phyloP scores from a whole-genome alignment of 768 basidiomycete genomes.

The Mycena olivaceomarginata region DNA sequence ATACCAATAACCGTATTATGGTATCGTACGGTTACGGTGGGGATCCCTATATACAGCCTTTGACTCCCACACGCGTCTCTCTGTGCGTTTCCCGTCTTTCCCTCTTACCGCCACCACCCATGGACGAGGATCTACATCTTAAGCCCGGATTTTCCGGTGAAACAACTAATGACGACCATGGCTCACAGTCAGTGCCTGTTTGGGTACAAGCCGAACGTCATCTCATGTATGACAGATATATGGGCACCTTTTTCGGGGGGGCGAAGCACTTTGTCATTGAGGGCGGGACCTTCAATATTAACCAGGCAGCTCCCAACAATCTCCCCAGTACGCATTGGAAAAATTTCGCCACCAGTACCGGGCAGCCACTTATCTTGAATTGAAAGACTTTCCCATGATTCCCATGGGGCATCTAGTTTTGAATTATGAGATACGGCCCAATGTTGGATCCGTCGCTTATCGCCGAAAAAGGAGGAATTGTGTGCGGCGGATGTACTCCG shows the following conservation, averaged over 20 bases:
- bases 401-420: not conserved
- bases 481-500: not conserved
- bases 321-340: not conserved
- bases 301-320: not conserved
- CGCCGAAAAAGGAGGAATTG: not conserved
- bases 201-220: too few species aligned
- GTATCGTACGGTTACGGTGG: too few species aligned
- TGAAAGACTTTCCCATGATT: not conserved
- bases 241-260: not conserved
- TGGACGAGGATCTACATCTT: too few species aligned
- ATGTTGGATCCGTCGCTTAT: not conserved
- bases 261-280: not conserved
- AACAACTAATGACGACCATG: too few species aligned
- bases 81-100: too few species aligned
- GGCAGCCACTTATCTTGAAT: not conserved
- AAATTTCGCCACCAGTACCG: not conserved
- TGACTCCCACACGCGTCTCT: too few species aligned
- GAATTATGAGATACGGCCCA: not conserved
- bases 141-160: too few species aligned
- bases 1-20: too few species aligned
- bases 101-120: too few species aligned
- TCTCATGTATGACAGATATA: not conserved
- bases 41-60: too few species aligned
- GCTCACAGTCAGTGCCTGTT: too few species aligned
- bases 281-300: not conserved